Conservation (phyloP, 2,329 filamentous ascomycete species). For the Fusarium stilboides region DNA sequence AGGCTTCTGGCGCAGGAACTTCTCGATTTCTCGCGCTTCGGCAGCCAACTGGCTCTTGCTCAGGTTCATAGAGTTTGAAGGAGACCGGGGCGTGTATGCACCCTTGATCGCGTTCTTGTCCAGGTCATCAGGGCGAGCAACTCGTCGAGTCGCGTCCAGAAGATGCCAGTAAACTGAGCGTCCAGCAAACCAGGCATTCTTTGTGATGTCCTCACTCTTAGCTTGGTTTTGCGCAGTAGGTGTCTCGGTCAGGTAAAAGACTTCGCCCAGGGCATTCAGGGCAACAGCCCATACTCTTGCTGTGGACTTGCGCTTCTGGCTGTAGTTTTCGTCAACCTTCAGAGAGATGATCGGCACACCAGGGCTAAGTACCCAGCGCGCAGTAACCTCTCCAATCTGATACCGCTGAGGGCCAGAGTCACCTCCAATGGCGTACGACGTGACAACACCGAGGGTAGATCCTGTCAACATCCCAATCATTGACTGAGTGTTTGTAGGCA, state of each 20-base stretch:
- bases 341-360: constrained; percentile 92
- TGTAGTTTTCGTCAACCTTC: constrained; percentile 87
- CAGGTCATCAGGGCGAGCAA: constrained; percentile 79
- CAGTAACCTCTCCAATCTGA: constrained; percentile 83
- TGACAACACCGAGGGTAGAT: constrained; percentile 86
- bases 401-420: constrained; percentile 73
- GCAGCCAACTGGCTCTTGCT: constrained; percentile 78
- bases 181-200: constrained; percentile 84
- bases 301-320: constrained; percentile 75
- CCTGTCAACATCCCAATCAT: constrained; percentile 87
- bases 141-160: constrained; percentile 82
- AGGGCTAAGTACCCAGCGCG: constrained; percentile 90
- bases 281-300: constrained; percentile 90
- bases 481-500: constrained; percentile 81
- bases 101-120: constrained; percentile 77
- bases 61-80: constrained; percentile 80
- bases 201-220: constrained; percentile 70
- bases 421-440: constrained; percentile 82
- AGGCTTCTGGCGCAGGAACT: constrained; percentile 79
- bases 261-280: constrained; percentile 93
- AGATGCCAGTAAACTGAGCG: constrained; percentile 86
- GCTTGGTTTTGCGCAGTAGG: constrained; percentile 70
- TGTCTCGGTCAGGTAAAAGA: constrained; percentile 85
- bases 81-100: constrained; percentile 85
- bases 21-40: constrained; percentile 87